Evolutionary conservation across 2,329 filamentous ascomycete species (phyloP).

Genomic region (Diaporthe citri): DNA sequence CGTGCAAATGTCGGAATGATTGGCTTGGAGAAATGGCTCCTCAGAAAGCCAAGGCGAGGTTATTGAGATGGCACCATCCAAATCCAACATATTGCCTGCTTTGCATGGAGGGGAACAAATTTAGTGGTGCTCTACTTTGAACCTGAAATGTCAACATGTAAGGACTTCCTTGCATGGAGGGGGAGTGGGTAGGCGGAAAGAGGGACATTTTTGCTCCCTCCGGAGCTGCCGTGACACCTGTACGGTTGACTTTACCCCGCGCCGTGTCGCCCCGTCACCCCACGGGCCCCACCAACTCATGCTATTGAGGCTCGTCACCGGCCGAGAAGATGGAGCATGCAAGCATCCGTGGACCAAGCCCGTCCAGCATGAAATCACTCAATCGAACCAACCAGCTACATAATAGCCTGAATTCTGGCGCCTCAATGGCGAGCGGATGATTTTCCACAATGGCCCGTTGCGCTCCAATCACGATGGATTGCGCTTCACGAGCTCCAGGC

Average conservation of each 20-base stretch:
- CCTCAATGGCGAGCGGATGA: constrained; percentile 20
- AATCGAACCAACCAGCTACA: neutral
- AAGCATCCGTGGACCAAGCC: constrained; percentile 14
- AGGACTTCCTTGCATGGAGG: neutral
- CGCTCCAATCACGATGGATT: constrained; percentile 38
- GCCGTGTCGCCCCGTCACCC: neutral
- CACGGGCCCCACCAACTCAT: constrained; percentile 10
- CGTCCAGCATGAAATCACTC: constrained; percentile 16
- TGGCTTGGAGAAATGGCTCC: neutral
- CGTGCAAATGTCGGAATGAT: neutral
- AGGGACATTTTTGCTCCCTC: neutral
- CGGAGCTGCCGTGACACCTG: neutral
- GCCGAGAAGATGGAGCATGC: constrained; percentile 9
- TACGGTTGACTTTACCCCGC: constrained; percentile 15
- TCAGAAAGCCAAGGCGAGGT: neutral
- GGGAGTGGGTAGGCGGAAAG: neutral
- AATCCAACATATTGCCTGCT: neutral
- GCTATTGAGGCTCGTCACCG: neutral
- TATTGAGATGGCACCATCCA: neutral
- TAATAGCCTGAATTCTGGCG: constrained; percentile 36
- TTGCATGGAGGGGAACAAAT: neutral
- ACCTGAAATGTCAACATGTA: no score
- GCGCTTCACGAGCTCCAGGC: neutral
- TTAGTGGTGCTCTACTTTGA: neutral
- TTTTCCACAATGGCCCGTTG: constrained; percentile 10